phyloP scores from a whole-genome alignment of 805 yeast species.

The Ogataea nakhonphanomensis region DNA sequence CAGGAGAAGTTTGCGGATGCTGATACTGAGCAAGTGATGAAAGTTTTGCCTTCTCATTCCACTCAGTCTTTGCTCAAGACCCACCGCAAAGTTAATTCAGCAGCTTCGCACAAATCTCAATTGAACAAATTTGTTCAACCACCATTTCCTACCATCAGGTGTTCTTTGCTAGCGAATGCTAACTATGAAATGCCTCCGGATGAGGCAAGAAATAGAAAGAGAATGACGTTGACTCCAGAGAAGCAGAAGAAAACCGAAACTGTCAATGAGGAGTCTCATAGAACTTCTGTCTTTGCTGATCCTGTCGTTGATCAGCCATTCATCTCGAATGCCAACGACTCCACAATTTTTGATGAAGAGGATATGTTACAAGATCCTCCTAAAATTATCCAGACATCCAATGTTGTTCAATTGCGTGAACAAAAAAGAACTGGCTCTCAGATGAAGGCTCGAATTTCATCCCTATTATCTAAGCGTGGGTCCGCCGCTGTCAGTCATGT shows the following conservation, averaged over 20 bases:
- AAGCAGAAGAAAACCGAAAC: slow-evolving; percentile 14
- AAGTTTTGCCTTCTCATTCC: slow-evolving; percentile 10
- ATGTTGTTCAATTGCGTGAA: slow-evolving; percentile 4
- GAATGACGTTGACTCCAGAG: slow-evolving; percentile 27
- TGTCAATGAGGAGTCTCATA: slow-evolving; percentile 3
- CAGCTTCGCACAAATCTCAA: slow-evolving; percentile 24
- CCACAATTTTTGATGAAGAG: slow-evolving; percentile 23
- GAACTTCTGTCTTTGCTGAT: slow-evolving; percentile 27
- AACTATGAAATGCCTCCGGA: slow-evolving; percentile 27
- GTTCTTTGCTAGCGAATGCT: slow-evolving; percentile 27
- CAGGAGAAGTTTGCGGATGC: slow-evolving; percentile 32
- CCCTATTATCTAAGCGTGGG: slow-evolving; percentile 11
- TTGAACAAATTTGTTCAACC: slow-evolving; percentile 18
- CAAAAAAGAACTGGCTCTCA: background rate
- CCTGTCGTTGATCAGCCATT: slow-evolving; percentile 21
- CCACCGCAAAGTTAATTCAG: slow-evolving; percentile 29
- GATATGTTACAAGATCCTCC: background rate
- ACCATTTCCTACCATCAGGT: slow-evolving; percentile 23
- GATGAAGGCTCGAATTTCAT: slow-evolving; percentile 12
- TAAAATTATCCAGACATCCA: slow-evolving; percentile 6
- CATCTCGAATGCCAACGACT: slow-evolving; percentile 6
- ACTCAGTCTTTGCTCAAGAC: slow-evolving; percentile 20
- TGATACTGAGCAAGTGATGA: slow-evolving; percentile 15
- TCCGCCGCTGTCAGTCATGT: slow-evolving; percentile 13
- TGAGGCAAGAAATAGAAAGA: slow-evolving; percentile 17